Base-by-base conservation (phyloP, 306 rosid species). In the Cucurbita maxima region DNA sequence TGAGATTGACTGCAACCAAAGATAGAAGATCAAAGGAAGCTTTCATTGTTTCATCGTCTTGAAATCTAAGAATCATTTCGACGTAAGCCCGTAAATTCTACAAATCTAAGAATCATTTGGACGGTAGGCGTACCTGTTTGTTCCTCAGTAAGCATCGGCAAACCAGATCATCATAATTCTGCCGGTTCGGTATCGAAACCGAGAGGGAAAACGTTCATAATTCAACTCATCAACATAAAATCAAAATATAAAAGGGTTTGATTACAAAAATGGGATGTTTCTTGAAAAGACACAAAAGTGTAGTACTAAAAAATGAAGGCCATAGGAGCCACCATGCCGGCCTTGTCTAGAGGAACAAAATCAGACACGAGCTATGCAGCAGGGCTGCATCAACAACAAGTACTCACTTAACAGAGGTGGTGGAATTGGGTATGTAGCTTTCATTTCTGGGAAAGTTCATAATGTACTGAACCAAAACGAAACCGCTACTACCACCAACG, bases 381-480 rank as follows among this genome's bases (percentile, higher is more conserved):
- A 74, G 66, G 60, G 40, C 76, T 59, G 58, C 68, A 41, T 57
- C 58, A 47, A 74, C 58, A 47, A 52, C 5, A n/a, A 13, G 52
- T n/a, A 75, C 72, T 52, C 19, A 76, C 78, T 76, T 45, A 37
- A 55, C 37, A 44, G 51, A 62, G 48, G 48, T 3, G 48, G 48
- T 3, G 73, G 22, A 34, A 52, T 16, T n/a, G 18, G 63, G 20
- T 40, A 37, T 6, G 38, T 63, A 19, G 40, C 51, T 76, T 51
- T 63, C 43, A 51, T 10, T 36, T 36, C 64, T 61, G 3, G 73
- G 71, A 22, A 76, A 38, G 73, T 58, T 76, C 8, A 63, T 62
- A 14, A 76, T 16, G 58, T 76, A 76, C 73, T 76, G 78, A 63
- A 76, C 53, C 0, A 73, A 61, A 8, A 76, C 50, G 78, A 76